Evolutionary conservation across 331 rosid species (phyloP), one percentile per base, ranked within the genome.

Genomic region (Acacia pycnantha): DNA sequence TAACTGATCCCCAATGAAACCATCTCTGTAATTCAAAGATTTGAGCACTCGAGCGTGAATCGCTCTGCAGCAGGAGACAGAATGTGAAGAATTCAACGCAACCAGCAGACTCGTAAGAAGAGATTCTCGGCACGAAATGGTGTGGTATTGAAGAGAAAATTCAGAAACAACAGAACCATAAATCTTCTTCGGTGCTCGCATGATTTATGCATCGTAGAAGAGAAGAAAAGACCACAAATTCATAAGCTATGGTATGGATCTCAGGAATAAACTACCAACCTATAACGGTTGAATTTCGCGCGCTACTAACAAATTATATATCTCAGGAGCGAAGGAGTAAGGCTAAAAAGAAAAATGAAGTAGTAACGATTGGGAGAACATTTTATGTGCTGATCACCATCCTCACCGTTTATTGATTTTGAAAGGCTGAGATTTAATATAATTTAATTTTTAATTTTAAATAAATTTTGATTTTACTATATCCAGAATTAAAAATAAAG

Each of bases 1-100:
- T 79, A 88, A 70, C 47, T 86, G 91, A 73, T 88, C 89, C 50
- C 91, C 91, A 31, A 88, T 86, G 40, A 86, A 86, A 5, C 88
- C 91, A 77, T 88, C 87, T 74, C 82, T 72, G 68, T 73, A 88
- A 82, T 84, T 73, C 68, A 79, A 77, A n/a, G 87, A 88, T 77
- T 86, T 88, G 56, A 88, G 66, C 35, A 88, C 85, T 14, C 74
- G 83, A 40, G 89, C 89, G 69, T 88, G 91, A 62, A 88, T 77
- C 79, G 61, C 70, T 46, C 80, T 80, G 84, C 85, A 84, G 76
- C 73, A 82, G 18, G 84, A 86, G 31, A 86, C 44, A 62, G 83
- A 82, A 59, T 77, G 74, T 48, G 88, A 86, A 82, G 80, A 82
- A 64, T 77, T 84, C 18, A 88, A 69, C 62, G 86, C 82, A 82